phyloP scores from a whole-genome alignment of 1,284 basidiomycete species.

The Rhodotorula sp. region DNA sequence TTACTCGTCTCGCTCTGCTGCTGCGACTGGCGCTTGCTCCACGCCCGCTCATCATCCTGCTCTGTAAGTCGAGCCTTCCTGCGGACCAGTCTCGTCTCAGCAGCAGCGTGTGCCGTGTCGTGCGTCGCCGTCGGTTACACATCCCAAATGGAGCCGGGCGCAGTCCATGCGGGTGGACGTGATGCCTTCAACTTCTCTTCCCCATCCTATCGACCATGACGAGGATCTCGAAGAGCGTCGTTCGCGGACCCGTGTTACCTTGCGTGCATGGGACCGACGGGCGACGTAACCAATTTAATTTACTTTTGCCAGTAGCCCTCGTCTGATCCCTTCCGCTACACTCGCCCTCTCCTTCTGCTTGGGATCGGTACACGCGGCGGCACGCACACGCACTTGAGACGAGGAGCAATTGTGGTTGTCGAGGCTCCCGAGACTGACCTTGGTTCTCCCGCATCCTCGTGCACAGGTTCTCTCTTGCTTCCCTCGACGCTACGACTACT shows the following conservation, averaged over 20 bases:
- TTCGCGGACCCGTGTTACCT: background rate
- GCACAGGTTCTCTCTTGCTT: too few relatives aligned
- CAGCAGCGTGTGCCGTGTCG: too few relatives aligned
- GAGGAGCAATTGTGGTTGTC: background rate
- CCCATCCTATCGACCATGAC: conserved; percentile 38
- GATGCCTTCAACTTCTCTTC: conserved; percentile 37
- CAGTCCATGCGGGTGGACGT: background rate
- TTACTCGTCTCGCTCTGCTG: background rate
- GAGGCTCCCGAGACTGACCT: background rate
- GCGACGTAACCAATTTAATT: conserved; percentile 14
- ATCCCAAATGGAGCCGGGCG: background rate
- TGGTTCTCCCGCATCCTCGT: background rate
- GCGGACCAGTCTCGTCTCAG: too few relatives aligned
- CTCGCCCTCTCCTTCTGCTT: background rate
- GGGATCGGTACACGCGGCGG: background rate
- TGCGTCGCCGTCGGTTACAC: too few relatives aligned
- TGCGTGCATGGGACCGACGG: conserved; percentile 6
- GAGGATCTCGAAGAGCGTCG: conserved; percentile 34
- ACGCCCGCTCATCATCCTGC: background rate
- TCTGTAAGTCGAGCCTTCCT: background rate
- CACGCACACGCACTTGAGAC: background rate
- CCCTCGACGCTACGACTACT: too few relatives aligned
- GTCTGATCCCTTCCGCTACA: conserved; percentile 23
- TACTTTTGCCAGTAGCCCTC: conserved; percentile 37
- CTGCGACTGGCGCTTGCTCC: background rate